Evolutionary conservation across 1,139 yeast genomes (phyloP), one percentile per base, ranked within the genome.

Genomic region (Debaryomyces psychrophilus): DNA sequence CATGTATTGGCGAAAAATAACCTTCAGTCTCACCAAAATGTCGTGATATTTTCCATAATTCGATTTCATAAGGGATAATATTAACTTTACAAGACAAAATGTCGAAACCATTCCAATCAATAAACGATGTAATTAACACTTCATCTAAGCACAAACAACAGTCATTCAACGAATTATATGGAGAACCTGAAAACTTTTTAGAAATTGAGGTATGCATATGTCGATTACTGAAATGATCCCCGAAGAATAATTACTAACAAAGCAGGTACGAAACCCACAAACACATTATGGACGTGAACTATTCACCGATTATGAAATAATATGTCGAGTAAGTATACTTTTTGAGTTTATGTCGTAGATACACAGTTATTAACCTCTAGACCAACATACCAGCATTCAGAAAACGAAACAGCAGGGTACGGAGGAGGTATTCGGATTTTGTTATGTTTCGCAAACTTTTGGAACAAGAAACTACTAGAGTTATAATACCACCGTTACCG

Each of bases 111-210:
- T 75, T 75, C 56, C 76, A 72, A 54, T 76, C 80, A 41, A 73
- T 75, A 31, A 72, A 77, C 54, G 79, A 75, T 44, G 66, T 73
- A 28, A 68, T 74, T 45, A 67, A 66, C 51, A 68, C 71, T 14
- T 54, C 70, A 6, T 58, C 71, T 29, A 61, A 60, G 46, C 64
- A 72, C 53, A 81, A 79, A 54, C 78, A 74, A 52, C 95, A 87
- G 62, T 78, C 90, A 8, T 85, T 84, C 64, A 88, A 82, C 54
- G 96, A 90, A 59, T 79, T 88, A 39, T 93, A 93, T 59, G 96
- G 95, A 0, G 96, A 88, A 56, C 98, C 98, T 0, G 99, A 93
- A 65, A 90, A 90, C 67, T 90, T 90, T 60, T 76, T 93, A 39
- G 99, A 93, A 66, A 85, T 95, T 34, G 98, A 92, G 65, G 96